A percentile compares a stretch with the other conserved stretches of the same genome.
phyloP scores from a whole-genome alignment of 78 protist genomes.

The Tieghemostelium lacteum region DNA sequence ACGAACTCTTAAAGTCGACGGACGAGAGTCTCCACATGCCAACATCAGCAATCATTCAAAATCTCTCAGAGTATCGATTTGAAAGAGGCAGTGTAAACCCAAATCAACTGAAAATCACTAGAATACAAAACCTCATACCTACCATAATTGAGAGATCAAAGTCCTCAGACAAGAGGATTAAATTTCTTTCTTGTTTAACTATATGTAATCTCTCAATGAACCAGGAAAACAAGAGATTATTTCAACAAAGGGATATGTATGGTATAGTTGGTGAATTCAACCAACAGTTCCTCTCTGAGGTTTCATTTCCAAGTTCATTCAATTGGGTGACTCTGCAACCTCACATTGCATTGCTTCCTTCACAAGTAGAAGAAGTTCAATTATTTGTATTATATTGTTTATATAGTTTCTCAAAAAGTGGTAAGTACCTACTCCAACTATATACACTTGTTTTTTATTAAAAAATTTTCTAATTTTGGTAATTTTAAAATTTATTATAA shows the following conservation, averaged over 20 bases:
- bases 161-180: slow-evolving; percentile 23
- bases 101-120: slow-evolving; percentile 47
- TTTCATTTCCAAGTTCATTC: slow-evolving; percentile 27
- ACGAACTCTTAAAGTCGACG: neutral
- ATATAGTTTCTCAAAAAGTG: slow-evolving; percentile 11
- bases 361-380: slow-evolving; percentile 37
- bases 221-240: slow-evolving; percentile 27
- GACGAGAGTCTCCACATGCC: slow-evolving; percentile 18
- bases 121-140: neutral
- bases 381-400: slow-evolving; percentile 63
- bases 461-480: neutral
- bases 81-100: slow-evolving; percentile 50
- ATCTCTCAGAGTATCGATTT: slow-evolving; percentile 52
- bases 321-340: slow-evolving; percentile 76
- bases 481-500: too few species aligned
- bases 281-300: neutral
- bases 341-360: slow-evolving; percentile 8
- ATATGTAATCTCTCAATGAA: slow-evolving; percentile 64
- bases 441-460: too few species aligned
- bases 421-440: slow-evolving; percentile 2
- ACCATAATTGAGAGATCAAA: slow-evolving; percentile 14
- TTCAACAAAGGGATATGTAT: slow-evolving; percentile 15
- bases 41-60: slow-evolving; percentile 64
- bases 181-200: slow-evolving; percentile 49
- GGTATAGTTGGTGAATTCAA: slow-evolving; percentile 2